Evolutionary conservation across 257 asterid species (phyloP).

Genomic region (Misopates orontium): DNA sequence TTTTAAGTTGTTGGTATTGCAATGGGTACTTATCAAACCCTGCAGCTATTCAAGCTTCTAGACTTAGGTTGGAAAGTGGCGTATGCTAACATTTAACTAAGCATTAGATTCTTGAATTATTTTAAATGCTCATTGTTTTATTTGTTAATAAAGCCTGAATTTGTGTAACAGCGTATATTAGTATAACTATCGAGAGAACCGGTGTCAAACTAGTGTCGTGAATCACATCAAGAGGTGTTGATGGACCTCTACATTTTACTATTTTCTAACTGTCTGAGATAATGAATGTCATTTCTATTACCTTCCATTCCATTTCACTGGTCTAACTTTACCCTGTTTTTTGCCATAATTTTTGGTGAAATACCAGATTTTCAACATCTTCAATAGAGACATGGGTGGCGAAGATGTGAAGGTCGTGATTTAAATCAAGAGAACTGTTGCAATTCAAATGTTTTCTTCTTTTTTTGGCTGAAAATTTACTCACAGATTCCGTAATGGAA

Average conservation of each 20-base stretch:
- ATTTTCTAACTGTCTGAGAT: no score
- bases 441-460: neutral
- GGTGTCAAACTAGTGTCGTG: no score
- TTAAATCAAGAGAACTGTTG: slow-evolving; percentile 13
- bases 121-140: no score
- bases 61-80: slow-evolving; percentile 11
- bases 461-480: slow-evolving; percentile 26
- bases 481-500: slow-evolving; percentile 24
- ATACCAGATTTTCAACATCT: slow-evolving; percentile 66
- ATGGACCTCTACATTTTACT: neutral
- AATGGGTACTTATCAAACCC: no score
- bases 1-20: no score
- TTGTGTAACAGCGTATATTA: no score
- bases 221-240: no score
- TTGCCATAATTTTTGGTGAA: slow-evolving; percentile 25
- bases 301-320: neutral
- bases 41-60: no score
- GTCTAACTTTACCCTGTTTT: slow-evolving; percentile 38
- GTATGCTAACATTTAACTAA: neutral
- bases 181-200: no score
- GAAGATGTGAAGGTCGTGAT: slow-evolving; percentile 73
- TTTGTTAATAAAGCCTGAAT: no score
- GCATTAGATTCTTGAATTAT: neutral
- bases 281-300: no score
- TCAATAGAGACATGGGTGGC: slow-evolving; percentile 73